Base-by-base conservation (phyloP, 371 early-diverging fungal genomes). In the Mortierella sp. region DNA sequence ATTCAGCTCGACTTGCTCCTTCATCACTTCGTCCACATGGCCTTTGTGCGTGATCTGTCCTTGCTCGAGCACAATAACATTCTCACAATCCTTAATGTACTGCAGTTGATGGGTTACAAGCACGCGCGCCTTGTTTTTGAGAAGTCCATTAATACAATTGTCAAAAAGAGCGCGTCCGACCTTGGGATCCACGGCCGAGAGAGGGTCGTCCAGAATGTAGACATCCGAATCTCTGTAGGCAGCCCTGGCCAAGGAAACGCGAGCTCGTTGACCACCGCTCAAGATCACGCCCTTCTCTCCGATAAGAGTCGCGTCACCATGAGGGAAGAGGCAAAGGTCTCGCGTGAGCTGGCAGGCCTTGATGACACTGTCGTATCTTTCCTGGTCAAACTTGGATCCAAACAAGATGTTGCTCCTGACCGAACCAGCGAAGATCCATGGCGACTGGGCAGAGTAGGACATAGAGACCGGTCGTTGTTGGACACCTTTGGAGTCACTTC, bases 281-380 rank as follows among this genome's bases (percentile, higher is more conserved):
- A 96, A 72, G 4, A 89, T 93, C n/a, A 95, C 85, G 7, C 95
- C 96, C 53, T 88, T 87, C 75, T 95, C 96, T 47, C 96, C 96
- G 47, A 96, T 89, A 75, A 94, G 92, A 0, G 97, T 95, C 55
- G 81, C 60, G 70, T 97, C 97, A 19, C 96, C 94, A 19, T 50
- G 50, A 11, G 61, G 66, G 30, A 72, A 65, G 9, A 70, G 60
- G 4, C 70, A 56, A 3, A 87, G 48, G 32, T 87, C 87, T 46
- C 80, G 81, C 14, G 70, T 70, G 4, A 87, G 72, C 46, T 83
- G 79, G 30, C 91, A 87, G 2, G 90, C 84, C 34, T 83, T 84
- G 21, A 94, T 82, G 0, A 92, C 91, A 6, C 82, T 75, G 31
- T 84, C 76, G 57, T 92, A 92, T 19, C 89, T 72, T 6, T 73